These are phyloP conservation scores for Breynia disticha DNA, from an alignment of 441 rosid species.

Conservation along the genomic window DNA sequence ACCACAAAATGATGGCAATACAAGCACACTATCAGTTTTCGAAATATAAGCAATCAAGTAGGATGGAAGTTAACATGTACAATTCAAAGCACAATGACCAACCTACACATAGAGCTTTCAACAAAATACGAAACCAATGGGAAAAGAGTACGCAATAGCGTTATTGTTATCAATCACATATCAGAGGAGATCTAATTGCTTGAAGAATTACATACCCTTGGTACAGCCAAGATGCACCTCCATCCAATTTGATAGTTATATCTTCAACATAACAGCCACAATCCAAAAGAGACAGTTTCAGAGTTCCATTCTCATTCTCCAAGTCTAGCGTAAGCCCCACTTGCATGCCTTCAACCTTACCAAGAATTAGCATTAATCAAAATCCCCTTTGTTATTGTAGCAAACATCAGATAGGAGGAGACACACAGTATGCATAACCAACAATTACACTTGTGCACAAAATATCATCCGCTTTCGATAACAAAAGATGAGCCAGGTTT, in stretches of 20 bases:
- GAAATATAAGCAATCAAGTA: no score
- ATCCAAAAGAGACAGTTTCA: slow-evolving; percentile 58
- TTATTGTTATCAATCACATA: not conserved
- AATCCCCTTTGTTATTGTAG: slow-evolving; percentile 38
- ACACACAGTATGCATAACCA: not conserved
- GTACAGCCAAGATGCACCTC: slow-evolving; percentile 98
- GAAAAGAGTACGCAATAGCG: no score
- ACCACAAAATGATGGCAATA: not conserved
- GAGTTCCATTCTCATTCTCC: slow-evolving; percentile 54
- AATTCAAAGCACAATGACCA: no score
- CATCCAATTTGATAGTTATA: slow-evolving; percentile 57
- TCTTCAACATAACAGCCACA: slow-evolving; percentile 72
- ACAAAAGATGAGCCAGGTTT: not conserved
- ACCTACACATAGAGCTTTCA: no score
- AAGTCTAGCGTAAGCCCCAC: slow-evolving; percentile 71
- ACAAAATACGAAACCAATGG: no score
- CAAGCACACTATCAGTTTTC: no score
- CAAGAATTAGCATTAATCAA: slow-evolving; percentile 44
- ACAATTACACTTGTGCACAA: not conserved
- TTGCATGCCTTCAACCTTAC: slow-evolving; percentile 94
- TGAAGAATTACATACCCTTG: slow-evolving; percentile 60
- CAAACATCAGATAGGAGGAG: slow-evolving; percentile 22
- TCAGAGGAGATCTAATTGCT: not conserved
- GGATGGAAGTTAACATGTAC: no score
- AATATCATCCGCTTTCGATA: not conserved